These are phyloP conservation scores for Streptanthus diversifolius DNA, from an alignment of 345 rosid genomes.

Conservation along the genomic window DNA sequence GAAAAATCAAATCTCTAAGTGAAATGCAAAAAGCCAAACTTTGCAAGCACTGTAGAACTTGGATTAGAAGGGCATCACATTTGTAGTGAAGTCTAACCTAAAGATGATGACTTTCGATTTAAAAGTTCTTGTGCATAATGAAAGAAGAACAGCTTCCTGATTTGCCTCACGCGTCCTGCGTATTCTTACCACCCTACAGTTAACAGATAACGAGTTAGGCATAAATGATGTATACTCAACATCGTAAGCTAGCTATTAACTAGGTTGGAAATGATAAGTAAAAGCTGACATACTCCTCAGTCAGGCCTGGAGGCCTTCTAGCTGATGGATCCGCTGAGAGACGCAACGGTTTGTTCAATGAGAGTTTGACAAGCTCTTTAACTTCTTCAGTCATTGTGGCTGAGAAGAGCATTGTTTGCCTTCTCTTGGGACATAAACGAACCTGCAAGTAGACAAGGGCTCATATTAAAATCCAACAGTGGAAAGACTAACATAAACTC, in stretches of 20 bases:
- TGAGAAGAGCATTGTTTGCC: conserved; percentile 95
- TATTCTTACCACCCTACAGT: conserved; percentile 79
- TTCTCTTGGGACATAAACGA: conserved; percentile 84
- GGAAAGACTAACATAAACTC: not conserved
- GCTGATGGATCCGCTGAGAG: conserved; percentile 96
- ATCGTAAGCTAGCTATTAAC: not conserved
- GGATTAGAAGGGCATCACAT: not conserved
- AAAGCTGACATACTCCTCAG: conserved; percentile 64
- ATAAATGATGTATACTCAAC: not conserved
- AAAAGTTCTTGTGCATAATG: conserved; percentile 87
- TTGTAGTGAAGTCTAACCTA: conserved; percentile 49
- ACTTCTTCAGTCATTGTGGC: conserved; percentile 99
- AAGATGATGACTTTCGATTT: conserved; percentile 79
- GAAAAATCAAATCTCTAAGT: conserved; percentile 8
- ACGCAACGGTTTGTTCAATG: conserved; percentile 89
- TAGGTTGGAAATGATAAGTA: not conserved
- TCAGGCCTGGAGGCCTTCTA: conserved; percentile 79
- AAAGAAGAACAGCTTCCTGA: conserved; percentile 92
- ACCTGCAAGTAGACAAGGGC: conserved; percentile 47
- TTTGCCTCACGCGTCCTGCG: conserved; percentile 86
- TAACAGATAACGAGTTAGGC: conserved; percentile 1
- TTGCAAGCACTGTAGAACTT: not conserved
- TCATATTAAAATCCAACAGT: not conserved
- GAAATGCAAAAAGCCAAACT: conserved; percentile 6
- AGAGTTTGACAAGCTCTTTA: conserved; percentile 82